Conservation (phyloP, 768 basidiomycete species). For the Suillus fuscotomentosus region DNA sequence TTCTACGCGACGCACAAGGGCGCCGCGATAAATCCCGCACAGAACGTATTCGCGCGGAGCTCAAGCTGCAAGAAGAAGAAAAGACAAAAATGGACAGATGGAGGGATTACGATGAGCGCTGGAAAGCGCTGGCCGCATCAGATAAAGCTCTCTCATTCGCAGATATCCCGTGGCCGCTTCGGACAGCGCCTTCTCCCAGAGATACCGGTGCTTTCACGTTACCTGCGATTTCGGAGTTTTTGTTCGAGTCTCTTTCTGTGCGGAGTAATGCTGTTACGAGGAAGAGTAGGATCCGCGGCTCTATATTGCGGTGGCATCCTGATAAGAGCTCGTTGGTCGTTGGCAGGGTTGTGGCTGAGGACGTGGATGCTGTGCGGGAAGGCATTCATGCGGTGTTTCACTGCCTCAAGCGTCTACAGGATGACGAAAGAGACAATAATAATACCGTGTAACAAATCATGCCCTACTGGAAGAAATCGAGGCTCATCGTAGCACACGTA, state of each 20-base stretch:
- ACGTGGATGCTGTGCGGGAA: slow-evolving; percentile 41
- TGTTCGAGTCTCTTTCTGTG: slow-evolving; percentile 46
- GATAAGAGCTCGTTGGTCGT: slow-evolving; percentile 55
- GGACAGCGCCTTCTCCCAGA: slow-evolving; percentile 11
- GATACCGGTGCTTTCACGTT: slow-evolving; percentile 35
- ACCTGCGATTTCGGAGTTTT: slow-evolving; percentile 45
- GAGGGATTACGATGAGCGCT: slow-evolving; percentile 52
- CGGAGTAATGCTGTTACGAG: slow-evolving; percentile 39
- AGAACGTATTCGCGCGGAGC: slow-evolving; percentile 44
- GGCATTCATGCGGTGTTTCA: slow-evolving; percentile 46
- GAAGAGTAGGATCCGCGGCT: slow-evolving; percentile 56
- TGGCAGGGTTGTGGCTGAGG: slow-evolving; percentile 41
- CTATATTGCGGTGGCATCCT: slow-evolving; percentile 67
- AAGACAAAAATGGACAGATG: slow-evolving; percentile 38
- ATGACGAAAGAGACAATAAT: slow-evolving; percentile 22
- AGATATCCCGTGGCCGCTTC: slow-evolving; percentile 66
- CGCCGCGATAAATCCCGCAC: slow-evolving; percentile 51
- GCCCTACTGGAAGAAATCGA: background rate
- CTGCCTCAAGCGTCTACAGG: slow-evolving; percentile 33
- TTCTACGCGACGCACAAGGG: slow-evolving; percentile 50
- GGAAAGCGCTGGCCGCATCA: slow-evolving; percentile 41
- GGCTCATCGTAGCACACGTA: background rate
- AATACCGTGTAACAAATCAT: background rate
- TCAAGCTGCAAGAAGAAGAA: slow-evolving; percentile 45
- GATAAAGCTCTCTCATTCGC: slow-evolving; percentile 37